phyloP scores from a whole-genome alignment of 148 eudicot genomes.

The Suaeda aralocaspica region DNA sequence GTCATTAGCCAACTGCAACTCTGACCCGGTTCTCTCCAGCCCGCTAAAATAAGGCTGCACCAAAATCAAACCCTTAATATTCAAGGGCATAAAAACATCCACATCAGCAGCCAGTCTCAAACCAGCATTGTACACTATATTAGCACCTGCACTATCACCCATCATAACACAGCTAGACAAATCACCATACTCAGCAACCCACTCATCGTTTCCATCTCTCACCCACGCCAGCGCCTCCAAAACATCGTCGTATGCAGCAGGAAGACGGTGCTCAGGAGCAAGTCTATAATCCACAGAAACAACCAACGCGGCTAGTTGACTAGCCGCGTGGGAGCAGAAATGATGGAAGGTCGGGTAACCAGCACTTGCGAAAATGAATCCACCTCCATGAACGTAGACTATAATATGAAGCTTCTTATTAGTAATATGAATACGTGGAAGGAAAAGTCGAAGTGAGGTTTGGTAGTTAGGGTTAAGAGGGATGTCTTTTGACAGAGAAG shows the following conservation, averaged over 20 bases:
- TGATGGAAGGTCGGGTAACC: slow-evolving; percentile 25
- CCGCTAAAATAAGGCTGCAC: slow-evolving; percentile 56
- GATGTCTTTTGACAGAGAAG: slow-evolving; percentile 38
- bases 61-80: slow-evolving; percentile 43
- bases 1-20: slow-evolving; percentile 30
- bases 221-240: slow-evolving; percentile 45
- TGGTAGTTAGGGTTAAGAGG: slow-evolving; percentile 22
- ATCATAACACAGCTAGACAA: slow-evolving; percentile 37
- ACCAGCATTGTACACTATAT: slow-evolving; percentile 48
- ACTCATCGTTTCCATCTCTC: slow-evolving; percentile 29
- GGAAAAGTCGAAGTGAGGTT: slow-evolving; percentile 39
- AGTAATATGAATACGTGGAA: slow-evolving; percentile 22
- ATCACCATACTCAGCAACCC: slow-evolving; percentile 43
- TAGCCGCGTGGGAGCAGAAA: slow-evolving; percentile 32
- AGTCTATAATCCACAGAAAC: slow-evolving; percentile 53
- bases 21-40: slow-evolving; percentile 41
- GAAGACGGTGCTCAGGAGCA: slow-evolving; percentile 64
- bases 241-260: slow-evolving; percentile 59
- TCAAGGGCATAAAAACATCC: slow-evolving; percentile 38
- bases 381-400: slow-evolving; percentile 52
- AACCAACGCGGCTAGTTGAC: slow-evolving; percentile 29
- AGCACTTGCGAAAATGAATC: slow-evolving; percentile 36
- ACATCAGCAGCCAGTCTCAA: slow-evolving; percentile 25
- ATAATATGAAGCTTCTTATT: slow-evolving; percentile 33
- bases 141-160: slow-evolving; percentile 62